Evolutionary conservation across 139 green algal genomes (phyloP), one percentile per base, ranked within the genome.

Genomic region (Zygnema cylindricum): DNA sequence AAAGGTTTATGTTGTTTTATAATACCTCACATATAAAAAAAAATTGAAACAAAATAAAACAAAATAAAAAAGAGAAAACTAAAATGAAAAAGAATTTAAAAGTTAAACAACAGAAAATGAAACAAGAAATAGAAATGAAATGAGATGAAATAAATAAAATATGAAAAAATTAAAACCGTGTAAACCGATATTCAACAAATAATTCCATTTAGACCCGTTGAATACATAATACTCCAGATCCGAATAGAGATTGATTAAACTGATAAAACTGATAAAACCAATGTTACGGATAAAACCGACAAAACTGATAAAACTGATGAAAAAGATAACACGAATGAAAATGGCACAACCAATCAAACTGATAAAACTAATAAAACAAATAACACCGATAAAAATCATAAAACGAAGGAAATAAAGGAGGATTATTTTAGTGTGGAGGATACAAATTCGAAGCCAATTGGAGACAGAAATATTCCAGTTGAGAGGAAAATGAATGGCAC

Each of bases 401-500:
- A n/a, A n/a, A n/a, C n/a, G n/a, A n/a, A 49, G 1, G 16, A 38
- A 38, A 0, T 36, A 78, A 16, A 0, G 16, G 21, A 25, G 25
- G 71, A 38, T n/a, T n/a, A n/a, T n/a, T n/a, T n/a, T n/a, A n/a
- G 79, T 2, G 41, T 82, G 16, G n/a, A 43, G 30, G 36, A 54
- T 85, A 90, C 86, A 90, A 32, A 73, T 57, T 32, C 86, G 69
- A 25, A 91, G 87, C 87, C 87, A 91, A 55, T 84, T 39, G 30
- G 79, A 35, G 39, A 90, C 82, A 7, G 81, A 79, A 71, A 91
- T 91, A 33, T 91, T 91, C 87, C 87, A 91, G 87, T 91, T 63
- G 32, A 77, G 43, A 33, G 87, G 83, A 39, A 90, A 84, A 21
- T 54, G 55, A 41, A 35, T 69, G 11, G 87, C 69, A 38, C 87